Evolutionary conservation across 768 basidiomycete species (phyloP).

Genomic region (Podaxis mareebaensis): DNA sequence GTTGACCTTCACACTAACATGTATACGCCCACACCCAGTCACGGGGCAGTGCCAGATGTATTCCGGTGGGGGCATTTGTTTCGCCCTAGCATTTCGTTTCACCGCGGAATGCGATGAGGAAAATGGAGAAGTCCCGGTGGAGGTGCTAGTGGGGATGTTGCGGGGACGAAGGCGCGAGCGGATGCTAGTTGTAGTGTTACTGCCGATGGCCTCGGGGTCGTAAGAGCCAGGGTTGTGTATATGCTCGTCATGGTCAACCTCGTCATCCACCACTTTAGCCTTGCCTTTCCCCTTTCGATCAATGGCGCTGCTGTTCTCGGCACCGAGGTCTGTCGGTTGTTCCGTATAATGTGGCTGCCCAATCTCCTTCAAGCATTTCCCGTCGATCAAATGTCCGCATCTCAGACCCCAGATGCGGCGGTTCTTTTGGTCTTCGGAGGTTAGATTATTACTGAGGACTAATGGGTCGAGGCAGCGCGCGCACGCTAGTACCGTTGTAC

Average conservation of each 20-base stretch:
- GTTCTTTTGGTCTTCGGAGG: constrained; percentile 41
- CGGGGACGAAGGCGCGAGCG: constrained; percentile 62
- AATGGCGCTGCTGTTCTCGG: background rate
- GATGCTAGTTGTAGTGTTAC: constrained; percentile 35
- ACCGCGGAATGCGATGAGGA: constrained; percentile 11
- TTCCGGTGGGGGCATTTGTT: constrained; percentile 24
- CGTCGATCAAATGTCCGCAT: constrained; percentile 80
- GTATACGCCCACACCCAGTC: constrained; percentile 49
- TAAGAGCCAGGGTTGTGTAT: background rate
- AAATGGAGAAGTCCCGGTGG: constrained; percentile 15
- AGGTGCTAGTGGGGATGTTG: constrained; percentile 19
- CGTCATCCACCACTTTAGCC: constrained; percentile 33
- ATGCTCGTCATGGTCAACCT: constrained; percentile 6
- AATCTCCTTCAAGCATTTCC: constrained; percentile 65
- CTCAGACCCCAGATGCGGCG: constrained; percentile 68
- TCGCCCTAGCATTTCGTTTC: constrained; percentile 15
- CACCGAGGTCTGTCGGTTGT: constrained; percentile 11
- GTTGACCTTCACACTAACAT: constrained; percentile 57
- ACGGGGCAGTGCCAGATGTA: constrained; percentile 71
- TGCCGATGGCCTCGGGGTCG: constrained; percentile 11
- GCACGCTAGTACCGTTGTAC: constrained; percentile 57
- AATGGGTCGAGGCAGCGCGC: constrained; percentile 68
- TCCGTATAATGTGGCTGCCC: constrained; percentile 40
- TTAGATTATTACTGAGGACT: constrained; percentile 51
- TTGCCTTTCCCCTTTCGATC: constrained; percentile 46